phyloP scores from a whole-genome alignment of 768 basidiomycete species.

The Tephrocybe sp. region DNA sequence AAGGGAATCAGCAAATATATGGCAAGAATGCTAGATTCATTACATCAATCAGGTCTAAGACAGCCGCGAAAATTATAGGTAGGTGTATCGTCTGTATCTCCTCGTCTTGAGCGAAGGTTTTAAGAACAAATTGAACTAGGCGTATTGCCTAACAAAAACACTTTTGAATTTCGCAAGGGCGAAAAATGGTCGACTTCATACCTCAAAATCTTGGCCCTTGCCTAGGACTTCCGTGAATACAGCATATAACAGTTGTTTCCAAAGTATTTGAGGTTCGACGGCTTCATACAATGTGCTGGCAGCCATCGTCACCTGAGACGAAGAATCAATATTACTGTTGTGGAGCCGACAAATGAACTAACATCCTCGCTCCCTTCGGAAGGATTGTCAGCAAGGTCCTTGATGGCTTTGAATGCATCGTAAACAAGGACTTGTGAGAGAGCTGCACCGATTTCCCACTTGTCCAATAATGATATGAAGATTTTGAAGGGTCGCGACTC shows the following conservation, averaged over 20 bases:
- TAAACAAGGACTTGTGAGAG: constrained; percentile 78
- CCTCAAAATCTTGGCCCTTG: constrained; percentile 45
- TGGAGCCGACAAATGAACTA: constrained; percentile 18
- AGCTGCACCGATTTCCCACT: constrained; percentile 90
- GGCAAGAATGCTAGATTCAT: constrained; percentile 17
- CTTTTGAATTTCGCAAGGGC: background rate
- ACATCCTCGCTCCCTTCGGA: constrained; percentile 64
- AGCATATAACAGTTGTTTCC: constrained; percentile 68
- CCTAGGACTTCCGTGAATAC: constrained; percentile 55
- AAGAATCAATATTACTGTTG: background rate
- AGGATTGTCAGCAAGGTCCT: constrained; percentile 47
- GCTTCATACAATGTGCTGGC: constrained; percentile 89
- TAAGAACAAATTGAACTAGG: constrained; percentile 71
- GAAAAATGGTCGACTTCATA: constrained; percentile 21
- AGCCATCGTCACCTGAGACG: constrained; percentile 65
- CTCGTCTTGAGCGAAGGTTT: constrained; percentile 82
- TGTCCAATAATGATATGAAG: constrained; percentile 91
- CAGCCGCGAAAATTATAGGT: constrained; percentile 71
- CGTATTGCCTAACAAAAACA: constrained; percentile 52
- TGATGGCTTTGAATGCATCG: constrained; percentile 76
- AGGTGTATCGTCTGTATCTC: constrained; percentile 80
- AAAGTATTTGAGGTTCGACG: constrained; percentile 85
- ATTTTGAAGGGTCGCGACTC: constrained; percentile 92
- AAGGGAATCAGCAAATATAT: constrained; percentile 2
- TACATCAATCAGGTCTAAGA: constrained; percentile 66